These are phyloP conservation scores for Bolboschoenoplectus hybrid DNA, from an alignment of 202 grass and related monocot species.

Conservation along the genomic window DNA sequence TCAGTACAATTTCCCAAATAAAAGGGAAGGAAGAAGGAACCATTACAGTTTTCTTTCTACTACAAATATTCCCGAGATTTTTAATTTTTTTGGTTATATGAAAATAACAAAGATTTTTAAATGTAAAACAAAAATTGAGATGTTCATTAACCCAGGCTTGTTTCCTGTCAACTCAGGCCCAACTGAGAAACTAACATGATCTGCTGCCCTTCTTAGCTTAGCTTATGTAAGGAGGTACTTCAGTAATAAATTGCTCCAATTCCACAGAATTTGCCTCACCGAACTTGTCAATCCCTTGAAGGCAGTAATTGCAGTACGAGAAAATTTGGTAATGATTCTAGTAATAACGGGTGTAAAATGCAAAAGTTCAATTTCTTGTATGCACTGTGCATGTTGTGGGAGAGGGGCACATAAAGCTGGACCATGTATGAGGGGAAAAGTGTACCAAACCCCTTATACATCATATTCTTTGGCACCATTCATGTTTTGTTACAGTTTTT, in stretches of 20 bases:
- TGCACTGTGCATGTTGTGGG: neutral
- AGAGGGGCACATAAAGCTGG: neutral
- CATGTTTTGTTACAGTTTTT: neutral
- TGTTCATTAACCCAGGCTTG: neutral
- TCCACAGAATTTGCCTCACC: neutral
- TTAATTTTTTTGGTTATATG: neutral
- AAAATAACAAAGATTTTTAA: neutral
- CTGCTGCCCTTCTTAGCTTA: neutral
- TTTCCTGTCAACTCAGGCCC: neutral
- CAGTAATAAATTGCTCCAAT: neutral
- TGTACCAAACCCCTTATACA: neutral
- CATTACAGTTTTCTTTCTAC: neutral
- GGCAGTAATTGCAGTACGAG: neutral
- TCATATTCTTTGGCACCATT: neutral
- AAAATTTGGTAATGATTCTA: neutral
- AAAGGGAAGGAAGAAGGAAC: neutral
- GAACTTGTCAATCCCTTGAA: neutral
- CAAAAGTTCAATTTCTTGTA: conserved; percentile 17
- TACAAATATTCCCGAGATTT: neutral
- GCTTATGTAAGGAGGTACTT: neutral
- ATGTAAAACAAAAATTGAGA: neutral
- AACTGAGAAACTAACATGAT: conserved; percentile 19
- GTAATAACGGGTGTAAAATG: neutral
- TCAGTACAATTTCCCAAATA: neutral
- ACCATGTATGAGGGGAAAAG: neutral